Evolutionary conservation across 73 alveolate species (phyloP).

Genomic region (Breviolum minutum): DNA sequence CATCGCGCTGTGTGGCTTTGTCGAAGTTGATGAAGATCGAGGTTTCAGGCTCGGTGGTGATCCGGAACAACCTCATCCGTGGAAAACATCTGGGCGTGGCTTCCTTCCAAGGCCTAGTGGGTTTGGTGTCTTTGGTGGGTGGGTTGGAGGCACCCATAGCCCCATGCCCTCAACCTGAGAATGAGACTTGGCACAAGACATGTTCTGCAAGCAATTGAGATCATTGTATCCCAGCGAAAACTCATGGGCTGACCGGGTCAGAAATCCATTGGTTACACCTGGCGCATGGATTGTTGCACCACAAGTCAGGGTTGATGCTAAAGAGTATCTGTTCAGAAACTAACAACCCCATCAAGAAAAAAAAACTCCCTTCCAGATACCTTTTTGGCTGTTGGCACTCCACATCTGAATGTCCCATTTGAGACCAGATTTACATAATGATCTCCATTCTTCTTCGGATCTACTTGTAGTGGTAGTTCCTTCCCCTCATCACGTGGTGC

Average conservation of each 20-base stretch:
- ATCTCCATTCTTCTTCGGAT: too few relatives aligned
- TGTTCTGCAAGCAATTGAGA: slow-evolving; percentile 51
- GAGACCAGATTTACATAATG: not conserved
- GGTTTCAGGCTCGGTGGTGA: slow-evolving; percentile 22
- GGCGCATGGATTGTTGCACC: not conserved
- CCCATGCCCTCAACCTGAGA: not conserved
- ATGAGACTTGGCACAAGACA: slow-evolving; percentile 50
- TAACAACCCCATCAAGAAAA: not conserved
- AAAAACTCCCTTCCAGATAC: not conserved
- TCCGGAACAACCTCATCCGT: slow-evolving; percentile 41
- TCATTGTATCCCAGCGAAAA: slow-evolving; percentile 39
- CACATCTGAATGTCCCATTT: not conserved
- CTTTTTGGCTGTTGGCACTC: not conserved
- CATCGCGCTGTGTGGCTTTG: slow-evolving; percentile 41
- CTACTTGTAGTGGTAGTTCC: not conserved
- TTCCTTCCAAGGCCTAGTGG: not conserved
- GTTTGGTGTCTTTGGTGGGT: not conserved
- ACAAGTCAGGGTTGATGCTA: not conserved
- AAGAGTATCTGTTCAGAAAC: not conserved
- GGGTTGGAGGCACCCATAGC: not conserved
- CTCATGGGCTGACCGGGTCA: slow-evolving; percentile 22
- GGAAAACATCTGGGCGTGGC: not conserved
- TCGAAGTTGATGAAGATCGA: slow-evolving; percentile 51
- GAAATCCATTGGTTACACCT: slow-evolving; percentile 45
- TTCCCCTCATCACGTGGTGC: too few relatives aligned